Conservation (phyloP, 441 rosid species). For the Gossypium gossypioides region DNA sequence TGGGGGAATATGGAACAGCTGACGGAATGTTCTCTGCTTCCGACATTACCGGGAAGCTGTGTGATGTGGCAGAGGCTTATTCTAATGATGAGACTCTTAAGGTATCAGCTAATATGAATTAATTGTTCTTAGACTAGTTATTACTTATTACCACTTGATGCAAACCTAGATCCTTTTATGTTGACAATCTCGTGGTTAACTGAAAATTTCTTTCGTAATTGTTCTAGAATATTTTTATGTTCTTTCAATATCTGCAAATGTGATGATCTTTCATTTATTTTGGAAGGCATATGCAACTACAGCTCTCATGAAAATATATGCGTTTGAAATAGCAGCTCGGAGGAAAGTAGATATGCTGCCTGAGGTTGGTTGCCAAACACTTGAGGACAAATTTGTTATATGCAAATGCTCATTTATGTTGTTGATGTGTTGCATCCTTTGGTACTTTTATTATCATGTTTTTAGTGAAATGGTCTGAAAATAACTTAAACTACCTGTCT, state of each 20-base stretch:
- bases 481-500: neutral
- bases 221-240: neutral
- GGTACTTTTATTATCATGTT: neutral
- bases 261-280: conserved; percentile 18
- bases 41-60: conserved; percentile 73
- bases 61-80: conserved; percentile 90
- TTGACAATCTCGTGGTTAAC: neutral
- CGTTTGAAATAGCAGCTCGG: conserved; percentile 80
- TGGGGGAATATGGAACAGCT: conserved; percentile 91
- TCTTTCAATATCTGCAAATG: conserved; percentile 1
- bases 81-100: conserved; percentile 82
- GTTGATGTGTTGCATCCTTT: conserved; percentile 5
- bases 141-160: neutral
- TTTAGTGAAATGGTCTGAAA: neutral
- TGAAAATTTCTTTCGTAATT: neutral
- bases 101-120: conserved; percentile 33
- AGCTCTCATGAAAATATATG: conserved; percentile 82
- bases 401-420: conserved; percentile 1
- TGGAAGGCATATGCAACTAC: conserved; percentile 82
- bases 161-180: neutral
- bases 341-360: conserved; percentile 77
- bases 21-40: conserved; percentile 77
- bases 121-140: neutral
- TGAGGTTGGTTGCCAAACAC: conserved; percentile 49
- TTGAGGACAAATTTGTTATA: neutral